These are phyloP conservation scores for Zostera marina DNA, from an alignment of 116 monocot genomes.

Conservation along the genomic window DNA sequence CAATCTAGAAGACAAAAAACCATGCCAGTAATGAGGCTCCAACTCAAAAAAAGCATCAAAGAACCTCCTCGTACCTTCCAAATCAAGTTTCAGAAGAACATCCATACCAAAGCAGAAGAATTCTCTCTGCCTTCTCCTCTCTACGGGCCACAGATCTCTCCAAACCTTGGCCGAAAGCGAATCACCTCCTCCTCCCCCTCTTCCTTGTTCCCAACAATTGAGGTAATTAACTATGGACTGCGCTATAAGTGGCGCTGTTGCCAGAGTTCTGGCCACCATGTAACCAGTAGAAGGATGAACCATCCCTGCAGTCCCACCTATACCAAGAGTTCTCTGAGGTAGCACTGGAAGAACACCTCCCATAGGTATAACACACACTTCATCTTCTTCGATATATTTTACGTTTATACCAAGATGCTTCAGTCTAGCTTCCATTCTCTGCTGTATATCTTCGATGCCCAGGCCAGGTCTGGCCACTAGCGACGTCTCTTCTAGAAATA, in stretches of 20 bases:
- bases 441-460: conserved; percentile 31
- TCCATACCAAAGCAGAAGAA: conserved; percentile 85
- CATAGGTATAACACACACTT: conserved; percentile 68
- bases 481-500: conserved; percentile 81
- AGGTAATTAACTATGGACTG: conserved; percentile 38
- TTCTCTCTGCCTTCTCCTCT: conserved; percentile 48
- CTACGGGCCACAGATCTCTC: conserved; percentile 44
- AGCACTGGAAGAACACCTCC: conserved; percentile 55
- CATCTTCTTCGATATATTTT: conserved; percentile 49
- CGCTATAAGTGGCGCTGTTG: conserved; percentile 29
- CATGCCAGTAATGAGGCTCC: conserved; percentile 52
- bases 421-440: conserved; percentile 55
- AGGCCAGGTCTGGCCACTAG: conserved; percentile 49
- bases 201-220: conserved; percentile 17
- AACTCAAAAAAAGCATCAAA: conserved; percentile 70
- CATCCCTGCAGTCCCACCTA: conserved; percentile 59
- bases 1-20: conserved; percentile 50
- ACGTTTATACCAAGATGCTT: conserved; percentile 50
- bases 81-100: conserved; percentile 46
- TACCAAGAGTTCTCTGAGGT: conserved; percentile 46
- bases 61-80: conserved; percentile 51
- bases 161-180: conserved; percentile 20
- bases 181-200: conserved; percentile 18
- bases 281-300: conserved; percentile 84
- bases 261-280: conserved; percentile 48